phyloP scores from a whole-genome alignment of 2,329 filamentous ascomycete species.

The Periglandula ipomoeae region DNA sequence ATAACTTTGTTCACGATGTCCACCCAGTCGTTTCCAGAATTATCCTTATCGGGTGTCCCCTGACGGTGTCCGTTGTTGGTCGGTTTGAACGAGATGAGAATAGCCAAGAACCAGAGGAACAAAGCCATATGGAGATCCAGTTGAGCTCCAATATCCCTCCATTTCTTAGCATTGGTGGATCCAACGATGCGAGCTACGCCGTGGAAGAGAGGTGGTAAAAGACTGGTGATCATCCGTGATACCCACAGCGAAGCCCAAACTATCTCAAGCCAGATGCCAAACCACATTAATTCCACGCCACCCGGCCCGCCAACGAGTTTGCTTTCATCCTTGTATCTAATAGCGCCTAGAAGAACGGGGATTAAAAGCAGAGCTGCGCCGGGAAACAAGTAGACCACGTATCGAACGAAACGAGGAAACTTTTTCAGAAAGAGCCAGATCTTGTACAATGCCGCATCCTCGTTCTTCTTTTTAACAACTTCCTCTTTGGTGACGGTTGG shows the following conservation, averaged over 20 bases:
- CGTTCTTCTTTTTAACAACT: conserved; percentile 20
- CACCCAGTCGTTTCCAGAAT: conserved; percentile 58
- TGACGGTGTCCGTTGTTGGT: conserved; percentile 58
- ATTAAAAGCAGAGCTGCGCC: conserved; percentile 35
- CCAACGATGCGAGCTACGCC: conserved; percentile 59
- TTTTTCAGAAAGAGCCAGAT: conserved; percentile 37
- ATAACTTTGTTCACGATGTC: conserved; percentile 75
- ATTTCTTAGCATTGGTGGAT: conserved; percentile 85
- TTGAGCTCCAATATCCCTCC: conserved; percentile 78
- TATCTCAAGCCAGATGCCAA: conserved; percentile 90
- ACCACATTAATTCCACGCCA: conserved; percentile 76
- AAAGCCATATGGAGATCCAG: conserved; percentile 78
- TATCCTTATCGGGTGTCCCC: conserved; percentile 27
- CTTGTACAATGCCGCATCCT: conserved; percentile 27
- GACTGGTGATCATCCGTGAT: conserved; percentile 44
- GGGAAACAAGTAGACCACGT: conserved; percentile 38
- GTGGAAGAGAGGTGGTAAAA: conserved; percentile 38
- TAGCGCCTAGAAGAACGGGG: conserved; percentile 35
- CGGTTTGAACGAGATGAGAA: conserved; percentile 77
- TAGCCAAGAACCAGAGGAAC: conserved; percentile 86
- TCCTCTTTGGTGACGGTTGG: conserved; percentile 19
- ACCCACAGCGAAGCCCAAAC: conserved; percentile 90
- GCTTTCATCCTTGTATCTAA: conserved; percentile 27
- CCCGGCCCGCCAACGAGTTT: conserved; percentile 53
- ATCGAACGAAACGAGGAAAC: conserved; percentile 41